Conservation (phyloP, 2,329 filamentous ascomycete genomes). For the Fusarium coffeatum region DNA sequence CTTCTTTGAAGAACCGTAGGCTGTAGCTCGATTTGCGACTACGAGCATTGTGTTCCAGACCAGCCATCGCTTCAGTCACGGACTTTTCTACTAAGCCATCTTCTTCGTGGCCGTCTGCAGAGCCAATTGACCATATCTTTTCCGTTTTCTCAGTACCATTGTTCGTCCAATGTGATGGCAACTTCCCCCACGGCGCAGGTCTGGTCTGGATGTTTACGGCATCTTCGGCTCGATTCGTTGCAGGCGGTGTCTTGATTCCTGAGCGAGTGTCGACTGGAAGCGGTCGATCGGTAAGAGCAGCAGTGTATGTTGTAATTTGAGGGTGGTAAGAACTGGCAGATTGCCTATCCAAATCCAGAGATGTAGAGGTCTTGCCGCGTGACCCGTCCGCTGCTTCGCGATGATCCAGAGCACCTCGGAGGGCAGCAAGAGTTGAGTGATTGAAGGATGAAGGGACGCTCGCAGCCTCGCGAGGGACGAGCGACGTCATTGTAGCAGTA, state of each 20-base stretch:
- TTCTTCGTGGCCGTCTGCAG: conserved; percentile 60
- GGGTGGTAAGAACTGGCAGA: conserved; percentile 42
- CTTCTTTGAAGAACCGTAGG: conserved; percentile 74
- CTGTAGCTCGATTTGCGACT: conserved; percentile 77
- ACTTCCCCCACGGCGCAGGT: conserved; percentile 46
- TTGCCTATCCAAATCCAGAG: conserved; percentile 51
- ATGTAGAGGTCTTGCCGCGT: conserved; percentile 48
- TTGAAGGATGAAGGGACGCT: conserved; percentile 51
- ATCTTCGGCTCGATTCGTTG: conserved; percentile 30
- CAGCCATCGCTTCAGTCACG: conserved; percentile 70
- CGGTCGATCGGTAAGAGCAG: conserved; percentile 46
- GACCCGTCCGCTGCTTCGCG: conserved; percentile 49
- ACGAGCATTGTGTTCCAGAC: conserved; percentile 70
- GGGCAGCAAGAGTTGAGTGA: conserved; percentile 48
- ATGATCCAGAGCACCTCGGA: conserved; percentile 53
- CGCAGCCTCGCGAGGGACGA: conserved; percentile 47
- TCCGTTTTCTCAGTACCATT: conserved; percentile 67
- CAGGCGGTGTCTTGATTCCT: conserved; percentile 24
- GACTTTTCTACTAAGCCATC: conserved; percentile 73
- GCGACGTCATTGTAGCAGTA: conserved; percentile 48
- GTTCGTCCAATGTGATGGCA: conserved; percentile 59
- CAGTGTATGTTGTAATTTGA: conserved; percentile 42
- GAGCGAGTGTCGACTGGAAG: conserved; percentile 39
- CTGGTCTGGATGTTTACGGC: conserved; percentile 28
- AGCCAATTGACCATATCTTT: conserved; percentile 73